phyloP scores from a whole-genome alignment of 1,139 yeast genomes.

The Hanseniaspora uvarum region DNA sequence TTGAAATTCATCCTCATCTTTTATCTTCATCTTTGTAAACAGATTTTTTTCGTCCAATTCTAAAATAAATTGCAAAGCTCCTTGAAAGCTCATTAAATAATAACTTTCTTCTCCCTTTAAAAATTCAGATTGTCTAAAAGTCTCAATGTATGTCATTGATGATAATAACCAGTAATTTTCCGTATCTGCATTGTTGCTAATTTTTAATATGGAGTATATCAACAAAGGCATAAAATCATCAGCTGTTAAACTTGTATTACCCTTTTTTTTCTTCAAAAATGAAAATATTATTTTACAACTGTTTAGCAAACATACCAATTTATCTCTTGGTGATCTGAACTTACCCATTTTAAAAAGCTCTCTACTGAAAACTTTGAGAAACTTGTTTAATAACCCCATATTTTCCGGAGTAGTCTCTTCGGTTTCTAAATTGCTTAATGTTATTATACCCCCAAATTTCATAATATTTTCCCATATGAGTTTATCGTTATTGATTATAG shows the following conservation, averaged over 20 bases:
- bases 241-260: constrained; percentile 66
- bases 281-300: constrained; percentile 90
- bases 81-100: constrained; percentile 75
- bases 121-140: constrained; percentile 67
- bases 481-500: constrained; percentile 56
- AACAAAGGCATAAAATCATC: constrained; percentile 84
- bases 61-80: constrained; percentile 69
- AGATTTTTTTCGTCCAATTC: constrained; percentile 48
- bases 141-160: constrained; percentile 72
- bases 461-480: constrained; percentile 47
- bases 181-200: constrained; percentile 34
- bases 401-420: background rate
- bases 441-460: constrained; percentile 58
- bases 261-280: constrained; percentile 50
- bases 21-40: constrained; percentile 36
- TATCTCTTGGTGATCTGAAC: constrained; percentile 89
- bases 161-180: constrained; percentile 49
- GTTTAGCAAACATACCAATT: constrained; percentile 79
- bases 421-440: constrained; percentile 71
- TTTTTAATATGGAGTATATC: constrained; percentile 65
- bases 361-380: constrained; percentile 57
- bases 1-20: constrained; percentile 44
- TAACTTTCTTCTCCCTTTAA: constrained; percentile 81
- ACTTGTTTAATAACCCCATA: constrained; percentile 47
- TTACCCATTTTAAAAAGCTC: constrained; percentile 69